Conservation (phyloP, 23 red algal genomes). For the Gracilaria caudata region DNA sequence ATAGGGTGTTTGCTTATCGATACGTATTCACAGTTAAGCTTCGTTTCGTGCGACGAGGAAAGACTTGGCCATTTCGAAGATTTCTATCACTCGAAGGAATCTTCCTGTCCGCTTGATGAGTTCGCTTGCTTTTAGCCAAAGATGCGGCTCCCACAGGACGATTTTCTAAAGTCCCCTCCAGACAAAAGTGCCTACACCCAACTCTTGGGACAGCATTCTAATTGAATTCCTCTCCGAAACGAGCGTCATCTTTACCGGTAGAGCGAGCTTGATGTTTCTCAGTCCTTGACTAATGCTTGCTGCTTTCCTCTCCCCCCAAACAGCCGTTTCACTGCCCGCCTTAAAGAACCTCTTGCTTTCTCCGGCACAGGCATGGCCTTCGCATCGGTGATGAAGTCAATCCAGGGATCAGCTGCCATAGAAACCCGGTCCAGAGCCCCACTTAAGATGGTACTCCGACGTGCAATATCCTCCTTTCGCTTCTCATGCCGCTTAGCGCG, state of each 20-base stretch:
- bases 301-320: conserved; percentile 41
- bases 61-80: too few relatives aligned
- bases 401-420: conserved; percentile 65
- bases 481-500: conserved; percentile 19
- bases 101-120: too few relatives aligned
- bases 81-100: too few relatives aligned
- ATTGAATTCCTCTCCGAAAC: background rate
- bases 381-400: conserved; percentile 62
- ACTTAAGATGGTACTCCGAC: conserved; percentile 33
- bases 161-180: too few relatives aligned
- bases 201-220: too few relatives aligned
- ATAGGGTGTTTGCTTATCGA: too few relatives aligned
- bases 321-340: conserved; percentile 32
- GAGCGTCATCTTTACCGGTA: background rate
- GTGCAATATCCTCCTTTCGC: conserved; percentile 35
- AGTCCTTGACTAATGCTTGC: conserved; percentile 3
- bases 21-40: too few relatives aligned
- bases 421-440: conserved; percentile 60
- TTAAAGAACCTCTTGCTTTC: conserved; percentile 19
- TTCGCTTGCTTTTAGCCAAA: too few relatives aligned
- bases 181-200: too few relatives aligned
- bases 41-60: too few relatives aligned
- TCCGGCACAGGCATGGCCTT: conserved; percentile 33
- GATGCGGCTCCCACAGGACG: too few relatives aligned
- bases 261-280: background rate